Percentiles rank a stretch among this genome's conserved stretches.
Conservation (phyloP, 805 yeast species). For the Torulaspora quercuum region DNA sequence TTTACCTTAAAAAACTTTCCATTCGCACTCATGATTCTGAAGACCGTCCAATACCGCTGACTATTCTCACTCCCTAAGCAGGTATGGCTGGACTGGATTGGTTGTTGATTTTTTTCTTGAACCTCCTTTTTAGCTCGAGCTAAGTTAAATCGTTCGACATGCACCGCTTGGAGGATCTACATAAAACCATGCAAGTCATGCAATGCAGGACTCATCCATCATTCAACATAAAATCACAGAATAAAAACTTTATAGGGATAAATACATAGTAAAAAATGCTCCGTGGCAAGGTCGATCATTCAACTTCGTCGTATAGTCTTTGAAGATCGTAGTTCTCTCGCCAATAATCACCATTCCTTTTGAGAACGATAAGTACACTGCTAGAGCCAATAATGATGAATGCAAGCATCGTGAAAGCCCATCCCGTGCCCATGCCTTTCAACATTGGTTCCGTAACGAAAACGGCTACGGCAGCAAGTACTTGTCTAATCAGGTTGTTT, state of each 20-base stretch:
- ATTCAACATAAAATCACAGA: not conserved
- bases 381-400: conserved; percentile 51
- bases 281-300: conserved; percentile 16
- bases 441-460: conserved; percentile 72
- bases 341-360: conserved; percentile 56
- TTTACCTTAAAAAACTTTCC: conserved; percentile 9
- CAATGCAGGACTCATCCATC: too few relatives aligned
- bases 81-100: not conserved
- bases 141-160: too few relatives aligned
- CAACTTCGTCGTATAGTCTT: conserved; percentile 47
- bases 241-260: too few relatives aligned
- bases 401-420: conserved; percentile 62
- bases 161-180: too few relatives aligned
- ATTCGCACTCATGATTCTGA: conserved; percentile 1
- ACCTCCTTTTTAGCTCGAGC: conserved; percentile 3
- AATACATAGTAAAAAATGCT: too few relatives aligned
- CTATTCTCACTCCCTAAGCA: too few relatives aligned
- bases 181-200: too few relatives aligned
- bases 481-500: conserved; percentile 69
- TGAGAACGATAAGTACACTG: conserved; percentile 44
- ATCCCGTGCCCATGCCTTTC: conserved; percentile 65
- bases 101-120: not conserved
- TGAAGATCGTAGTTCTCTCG: conserved; percentile 61
- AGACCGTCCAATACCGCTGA: not conserved
- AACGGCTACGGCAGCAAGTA: conserved; percentile 71